Conservation (phyloP, 192 early-diverging fungal species). For the Backusella tuberculispora region DNA sequence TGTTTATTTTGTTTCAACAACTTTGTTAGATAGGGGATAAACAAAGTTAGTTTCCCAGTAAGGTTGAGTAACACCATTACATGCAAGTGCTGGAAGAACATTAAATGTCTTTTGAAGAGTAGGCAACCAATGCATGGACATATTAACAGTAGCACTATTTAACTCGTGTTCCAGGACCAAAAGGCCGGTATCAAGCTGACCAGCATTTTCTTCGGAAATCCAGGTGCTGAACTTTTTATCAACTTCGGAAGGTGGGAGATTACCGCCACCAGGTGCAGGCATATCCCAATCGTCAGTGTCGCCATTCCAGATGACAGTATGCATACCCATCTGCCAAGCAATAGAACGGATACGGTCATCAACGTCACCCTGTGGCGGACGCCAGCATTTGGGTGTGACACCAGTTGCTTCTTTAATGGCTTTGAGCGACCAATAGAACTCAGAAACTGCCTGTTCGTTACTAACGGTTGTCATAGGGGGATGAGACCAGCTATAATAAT, state of each 20-base stretch:
- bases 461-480: conserved; percentile 48
- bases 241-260: conserved; percentile 23
- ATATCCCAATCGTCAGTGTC: conserved; percentile 46
- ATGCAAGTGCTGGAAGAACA: conserved; percentile 39
- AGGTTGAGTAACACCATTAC: conserved; percentile 42
- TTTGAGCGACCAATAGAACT: conserved; percentile 45
- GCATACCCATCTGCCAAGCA: conserved; percentile 35
- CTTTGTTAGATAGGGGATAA: background rate
- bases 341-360: conserved; percentile 49
- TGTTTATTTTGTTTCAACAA: background rate
- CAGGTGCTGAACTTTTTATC: conserved; percentile 31
- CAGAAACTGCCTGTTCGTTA: conserved; percentile 50
- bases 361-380: conserved; percentile 54
- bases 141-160: conserved; percentile 41
- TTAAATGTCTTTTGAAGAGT: conserved; percentile 40
- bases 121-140: conserved; percentile 51
- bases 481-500: conserved; percentile 53
- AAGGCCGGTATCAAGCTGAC: conserved; percentile 27
- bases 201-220: conserved; percentile 31
- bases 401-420: conserved; percentile 51
- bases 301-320: conserved; percentile 24
- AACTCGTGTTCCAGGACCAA: conserved; percentile 49
- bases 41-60: conserved; percentile 40
- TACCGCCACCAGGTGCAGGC: conserved; percentile 42
- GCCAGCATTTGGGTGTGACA: conserved; percentile 43